Percentiles rank a stretch among this genome's conserved stretches.
phyloP scores from a whole-genome alignment of 768 basidiomycete species.

The Boletus sp. region DNA sequence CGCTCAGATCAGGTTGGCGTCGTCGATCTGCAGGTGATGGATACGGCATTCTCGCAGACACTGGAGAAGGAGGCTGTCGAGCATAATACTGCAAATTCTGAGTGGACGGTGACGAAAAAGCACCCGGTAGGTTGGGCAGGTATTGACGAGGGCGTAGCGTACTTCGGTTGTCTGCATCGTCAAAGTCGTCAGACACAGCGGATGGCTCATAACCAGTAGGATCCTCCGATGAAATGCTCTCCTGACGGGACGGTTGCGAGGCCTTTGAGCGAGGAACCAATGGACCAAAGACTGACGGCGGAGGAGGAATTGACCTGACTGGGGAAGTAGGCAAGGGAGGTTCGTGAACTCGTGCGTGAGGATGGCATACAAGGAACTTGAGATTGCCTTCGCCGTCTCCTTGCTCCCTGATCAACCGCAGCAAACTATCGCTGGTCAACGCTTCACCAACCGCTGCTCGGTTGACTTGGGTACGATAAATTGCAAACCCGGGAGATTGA shows the following conservation, averaged over 20 bases:
- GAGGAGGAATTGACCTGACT: constrained; percentile 47
- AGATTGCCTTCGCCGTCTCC: constrained; percentile 79
- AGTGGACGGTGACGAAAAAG: constrained; percentile 36
- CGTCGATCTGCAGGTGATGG: constrained; percentile 26
- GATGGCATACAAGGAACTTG: constrained; percentile 78
- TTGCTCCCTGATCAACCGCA: constrained; percentile 63
- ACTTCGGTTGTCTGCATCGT: constrained; percentile 51
- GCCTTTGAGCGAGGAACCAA: constrained; percentile 45
- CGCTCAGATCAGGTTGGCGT: constrained; percentile 21
- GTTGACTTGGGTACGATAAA: constrained; percentile 88
- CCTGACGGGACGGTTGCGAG: constrained; percentile 58
- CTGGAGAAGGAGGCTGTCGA: constrained; percentile 37
- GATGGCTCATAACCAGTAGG: constrained; percentile 70
- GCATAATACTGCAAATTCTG: constrained; percentile 37
- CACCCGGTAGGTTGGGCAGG: constrained; percentile 24
- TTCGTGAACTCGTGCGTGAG: constrained; percentile 59
- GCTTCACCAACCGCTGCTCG: constrained; percentile 71
- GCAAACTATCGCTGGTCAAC: constrained; percentile 64
- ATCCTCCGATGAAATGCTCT: constrained; percentile 66
- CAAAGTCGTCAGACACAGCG: constrained; percentile 50
- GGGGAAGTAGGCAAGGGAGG: constrained; percentile 38
- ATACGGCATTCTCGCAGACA: constrained; percentile 27
- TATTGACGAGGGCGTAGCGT: constrained; percentile 41
- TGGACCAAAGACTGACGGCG: constrained; percentile 47
- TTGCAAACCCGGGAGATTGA: constrained; percentile 59